A percentile compares a stretch with the other conserved stretches of the same genome.
Evolutionary conservation across 306 rosid genomes (phyloP).

Genomic region (Erythrophleum fordii): DNA sequence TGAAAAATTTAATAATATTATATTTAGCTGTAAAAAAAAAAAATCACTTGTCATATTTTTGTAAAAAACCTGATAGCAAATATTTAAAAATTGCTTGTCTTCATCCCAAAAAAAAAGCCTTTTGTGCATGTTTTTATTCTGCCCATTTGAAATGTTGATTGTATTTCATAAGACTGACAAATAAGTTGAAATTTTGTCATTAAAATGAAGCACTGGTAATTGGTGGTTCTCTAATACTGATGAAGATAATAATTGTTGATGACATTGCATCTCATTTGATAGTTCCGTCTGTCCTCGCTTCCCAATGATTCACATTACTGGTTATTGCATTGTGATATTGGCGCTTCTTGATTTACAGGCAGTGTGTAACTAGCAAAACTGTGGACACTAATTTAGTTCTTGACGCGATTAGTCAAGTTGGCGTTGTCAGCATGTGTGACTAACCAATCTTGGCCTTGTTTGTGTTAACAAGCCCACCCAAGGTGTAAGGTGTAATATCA

Average conservation of each 20-base stretch:
- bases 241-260: constrained; percentile 20
- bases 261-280: constrained; percentile 14
- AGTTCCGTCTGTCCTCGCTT: constrained; percentile 33
- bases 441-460: constrained; percentile 14
- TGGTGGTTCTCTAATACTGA: constrained; percentile 7
- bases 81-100: not conserved
- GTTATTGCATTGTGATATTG: constrained; percentile 30
- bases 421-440: constrained; percentile 25
- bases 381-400: constrained; percentile 30
- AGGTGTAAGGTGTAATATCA: constrained; percentile 33
- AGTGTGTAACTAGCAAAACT: constrained; percentile 56
- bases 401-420: constrained; percentile 38
- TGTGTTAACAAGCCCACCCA: constrained; percentile 32
- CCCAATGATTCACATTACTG: not conserved
- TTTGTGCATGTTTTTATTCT: not conserved
- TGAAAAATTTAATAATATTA: not conserved
- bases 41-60: not conserved
- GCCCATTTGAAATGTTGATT: constrained; percentile 20
- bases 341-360: constrained; percentile 59
- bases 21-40: not conserved
- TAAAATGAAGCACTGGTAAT: not conserved
- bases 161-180: not conserved
- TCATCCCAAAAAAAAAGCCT: not conserved
- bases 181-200: constrained; percentile 15
- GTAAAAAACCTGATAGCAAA: not conserved